Evolutionary conservation across 257 asterid genomes (phyloP).

Genomic region (Petunia axillaris): DNA sequence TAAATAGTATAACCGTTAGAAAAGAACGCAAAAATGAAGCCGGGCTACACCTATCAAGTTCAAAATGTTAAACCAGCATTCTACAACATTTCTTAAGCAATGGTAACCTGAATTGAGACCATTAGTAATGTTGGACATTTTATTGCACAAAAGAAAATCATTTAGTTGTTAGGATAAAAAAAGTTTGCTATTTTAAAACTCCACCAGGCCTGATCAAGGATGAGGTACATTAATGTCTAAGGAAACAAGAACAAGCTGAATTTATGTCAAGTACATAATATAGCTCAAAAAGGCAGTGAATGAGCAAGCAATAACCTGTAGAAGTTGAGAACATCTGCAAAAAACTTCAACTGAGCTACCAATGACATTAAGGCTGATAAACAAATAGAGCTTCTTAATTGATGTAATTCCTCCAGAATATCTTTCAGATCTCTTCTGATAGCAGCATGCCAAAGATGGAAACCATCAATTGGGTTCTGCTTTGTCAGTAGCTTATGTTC

Average conservation of each 20-base stretch:
- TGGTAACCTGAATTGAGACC: not conserved
- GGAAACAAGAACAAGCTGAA: not conserved
- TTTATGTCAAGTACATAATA: not conserved
- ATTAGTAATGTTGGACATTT: not conserved
- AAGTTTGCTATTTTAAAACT: not conserved
- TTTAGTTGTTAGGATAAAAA: not conserved
- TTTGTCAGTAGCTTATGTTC: slow-evolving; percentile 36
- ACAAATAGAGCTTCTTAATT: slow-evolving; percentile 56
- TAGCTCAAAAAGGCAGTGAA: not conserved
- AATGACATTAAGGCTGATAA: slow-evolving; percentile 52
- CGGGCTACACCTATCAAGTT: slow-evolving; percentile 4
- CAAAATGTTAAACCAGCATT: slow-evolving; percentile 4
- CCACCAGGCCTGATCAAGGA: not conserved
- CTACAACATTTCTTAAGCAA: not conserved
- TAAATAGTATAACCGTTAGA: slow-evolving; percentile 25
- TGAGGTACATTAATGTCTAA: slow-evolving; percentile 10
- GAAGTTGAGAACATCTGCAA: slow-evolving; percentile 69
- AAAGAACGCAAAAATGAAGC: not conserved
- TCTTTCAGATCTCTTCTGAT: slow-evolving; percentile 59
- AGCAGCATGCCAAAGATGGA: slow-evolving; percentile 72
- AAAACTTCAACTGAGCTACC: slow-evolving; percentile 67
- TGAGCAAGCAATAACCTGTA: slow-evolving; percentile 54
- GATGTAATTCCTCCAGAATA: slow-evolving; percentile 55
- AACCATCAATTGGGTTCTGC: slow-evolving; percentile 52
- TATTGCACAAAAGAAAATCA: not conserved